These are phyloP conservation scores for Halophytophthora batemanensis DNA, from an alignment of 352 stramenopile genomes.

Conservation along the genomic window DNA sequence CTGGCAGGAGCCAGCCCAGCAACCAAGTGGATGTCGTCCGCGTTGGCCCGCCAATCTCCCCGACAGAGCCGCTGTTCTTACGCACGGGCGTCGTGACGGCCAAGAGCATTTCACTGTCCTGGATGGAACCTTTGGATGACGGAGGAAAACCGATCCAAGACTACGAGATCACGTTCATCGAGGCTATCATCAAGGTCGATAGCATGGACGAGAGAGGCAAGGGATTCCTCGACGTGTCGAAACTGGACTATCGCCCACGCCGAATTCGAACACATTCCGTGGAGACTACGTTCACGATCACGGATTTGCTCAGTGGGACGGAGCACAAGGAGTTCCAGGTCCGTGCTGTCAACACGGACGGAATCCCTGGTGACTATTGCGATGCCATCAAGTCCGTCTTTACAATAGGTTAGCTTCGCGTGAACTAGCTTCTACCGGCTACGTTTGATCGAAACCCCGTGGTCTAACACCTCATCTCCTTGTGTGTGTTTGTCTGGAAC, in stretches of 20 bases:
- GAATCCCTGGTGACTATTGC: slow-evolving; percentile 53
- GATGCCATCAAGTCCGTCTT: slow-evolving; percentile 47
- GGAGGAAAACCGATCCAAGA: slow-evolving; percentile 56
- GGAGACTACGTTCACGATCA: slow-evolving; percentile 33
- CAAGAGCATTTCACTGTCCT: slow-evolving; percentile 63
- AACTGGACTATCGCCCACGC: slow-evolving; percentile 52
- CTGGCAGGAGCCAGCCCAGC: slow-evolving; percentile 48
- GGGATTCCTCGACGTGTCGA: slow-evolving; percentile 47
- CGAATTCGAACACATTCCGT: slow-evolving; percentile 49
- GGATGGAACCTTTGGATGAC: slow-evolving; percentile 54
- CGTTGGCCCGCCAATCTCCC: slow-evolving; percentile 29
- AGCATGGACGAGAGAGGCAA: slow-evolving; percentile 36
- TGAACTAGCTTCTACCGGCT: background rate
- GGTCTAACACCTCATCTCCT: background rate
- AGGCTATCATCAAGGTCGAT: slow-evolving; percentile 45
- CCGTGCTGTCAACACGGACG: slow-evolving; percentile 52
- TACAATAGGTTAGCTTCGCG: slow-evolving; percentile 46
- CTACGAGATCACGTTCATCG: slow-evolving; percentile 64
- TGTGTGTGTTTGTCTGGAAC: slow-evolving; percentile 1
- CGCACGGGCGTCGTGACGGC: slow-evolving; percentile 45
- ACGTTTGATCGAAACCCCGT: background rate
- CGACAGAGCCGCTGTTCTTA: slow-evolving; percentile 48
- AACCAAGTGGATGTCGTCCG: slow-evolving; percentile 38
- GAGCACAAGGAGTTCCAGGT: slow-evolving; percentile 67
- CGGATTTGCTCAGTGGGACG: slow-evolving; percentile 52